Evolutionary conservation across 176 grass and related monocot species (phyloP), one percentile per base, ranked within the genome.

Genomic region (Chloris gayana): DNA sequence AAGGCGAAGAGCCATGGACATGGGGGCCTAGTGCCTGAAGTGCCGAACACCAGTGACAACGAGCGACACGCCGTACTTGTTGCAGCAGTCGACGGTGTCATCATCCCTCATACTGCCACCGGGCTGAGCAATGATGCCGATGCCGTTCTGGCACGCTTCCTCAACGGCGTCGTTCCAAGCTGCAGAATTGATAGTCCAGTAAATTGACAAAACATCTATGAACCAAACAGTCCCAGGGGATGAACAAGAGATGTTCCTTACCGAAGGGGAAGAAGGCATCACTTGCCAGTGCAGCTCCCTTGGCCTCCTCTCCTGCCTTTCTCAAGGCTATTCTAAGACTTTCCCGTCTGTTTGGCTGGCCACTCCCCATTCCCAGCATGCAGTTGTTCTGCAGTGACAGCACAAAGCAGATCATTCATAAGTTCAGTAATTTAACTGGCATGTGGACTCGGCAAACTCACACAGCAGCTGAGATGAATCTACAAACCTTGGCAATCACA

Each of bases 241-340:
- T 14, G 8, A 77, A 67, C 8, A 17, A 39, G 24, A 39, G 0
- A 14, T 33, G 37, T 69, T 60, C 38, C 80, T 83, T 82, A 97
- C 94, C 94, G 56, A 97, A 97, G 27, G 94, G 91, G 85, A 97
- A 97, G 67, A 94, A 97, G 31, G 94, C 94, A 42, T 97, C 94
- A 29, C 94, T 97, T 1, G 94, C 94, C 51, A 97, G 57, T 63
- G 94, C 87, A 49, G 94, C 91, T 74, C 94, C 91, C 71, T 97
- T 92, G 38, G 89, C 94, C 18, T 84, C 94, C 72, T 94, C 91
- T 58, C 94, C 94, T 41, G 89, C 91, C 80, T 97, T 97, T 42
- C 80, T 86, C 64, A 97, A 97, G 64, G 94, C 94, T 41, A 97
- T 90, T 32, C 94, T 80, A 34, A 94, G 67, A 70, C 89, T 92